Percentiles rank a stretch among this genome's conserved stretches.
These are phyloP conservation scores for Durotheca rogersii DNA, from an alignment of 495 filamentous ascomycete species.

Conservation along the genomic window DNA sequence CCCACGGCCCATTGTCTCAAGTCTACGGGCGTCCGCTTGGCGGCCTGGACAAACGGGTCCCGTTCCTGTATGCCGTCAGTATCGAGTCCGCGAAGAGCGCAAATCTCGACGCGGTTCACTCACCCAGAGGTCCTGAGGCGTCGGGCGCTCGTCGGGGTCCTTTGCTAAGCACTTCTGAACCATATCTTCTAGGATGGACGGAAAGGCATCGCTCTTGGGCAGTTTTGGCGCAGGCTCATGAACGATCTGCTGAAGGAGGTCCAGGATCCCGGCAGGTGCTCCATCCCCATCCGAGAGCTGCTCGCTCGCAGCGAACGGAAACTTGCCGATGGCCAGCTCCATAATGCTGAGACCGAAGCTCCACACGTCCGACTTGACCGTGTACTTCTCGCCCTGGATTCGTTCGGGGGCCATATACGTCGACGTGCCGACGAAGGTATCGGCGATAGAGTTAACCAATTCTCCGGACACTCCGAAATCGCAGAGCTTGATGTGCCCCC, in stretches of 20 bases:
- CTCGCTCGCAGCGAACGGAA: slow-evolving; percentile 83
- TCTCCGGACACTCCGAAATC: slow-evolving; percentile 98
- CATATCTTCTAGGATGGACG: slow-evolving; percentile 90
- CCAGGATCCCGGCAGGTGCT: slow-evolving; percentile 90
- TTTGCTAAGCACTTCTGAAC: slow-evolving; percentile 94
- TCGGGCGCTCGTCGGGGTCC: slow-evolving; percentile 80
- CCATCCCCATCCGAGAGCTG: slow-evolving; percentile 63
- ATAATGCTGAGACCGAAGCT: slow-evolving; percentile 94
- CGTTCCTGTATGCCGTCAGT: slow-evolving; percentile 64
- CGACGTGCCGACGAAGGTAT: slow-evolving; percentile 96
- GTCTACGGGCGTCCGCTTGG: slow-evolving; percentile 90
- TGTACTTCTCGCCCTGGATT: slow-evolving; percentile 94
- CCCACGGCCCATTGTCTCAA: slow-evolving; percentile 85
- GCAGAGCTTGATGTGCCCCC: slow-evolving; percentile 92
- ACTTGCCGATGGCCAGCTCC: slow-evolving; percentile 95
- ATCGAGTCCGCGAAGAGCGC: too few relatives aligned
- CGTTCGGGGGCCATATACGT: slow-evolving; percentile 99
- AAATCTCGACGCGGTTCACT: too few relatives aligned
- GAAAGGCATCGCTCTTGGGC: slow-evolving; percentile 96
- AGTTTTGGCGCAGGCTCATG: slow-evolving; percentile 91
- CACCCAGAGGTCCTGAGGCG: slow-evolving; percentile 81
- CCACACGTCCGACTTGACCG: slow-evolving; percentile 98
- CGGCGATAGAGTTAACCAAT: slow-evolving; percentile 92
- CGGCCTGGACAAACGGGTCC: slow-evolving; percentile 90
- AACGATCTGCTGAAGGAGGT: slow-evolving; percentile 95